phyloP scores from a whole-genome alignment of 2,329 filamentous ascomycete species.

The Arachnopeziza araneosa region DNA sequence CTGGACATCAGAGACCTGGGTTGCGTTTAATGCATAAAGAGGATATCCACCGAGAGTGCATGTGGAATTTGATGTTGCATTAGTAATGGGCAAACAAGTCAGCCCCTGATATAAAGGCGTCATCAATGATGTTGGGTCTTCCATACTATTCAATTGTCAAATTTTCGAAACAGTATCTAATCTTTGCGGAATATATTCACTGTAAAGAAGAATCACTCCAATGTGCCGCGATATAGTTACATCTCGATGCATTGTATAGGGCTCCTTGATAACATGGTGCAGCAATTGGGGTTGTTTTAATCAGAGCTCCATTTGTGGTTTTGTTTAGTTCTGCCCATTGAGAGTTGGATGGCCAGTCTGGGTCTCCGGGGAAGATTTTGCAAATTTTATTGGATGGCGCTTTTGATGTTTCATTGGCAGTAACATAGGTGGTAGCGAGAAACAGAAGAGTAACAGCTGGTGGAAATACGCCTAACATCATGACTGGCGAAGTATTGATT shows the following conservation, averaged over 20 bases:
- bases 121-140: constrained; percentile 34
- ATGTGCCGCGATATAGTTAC: constrained; percentile 27
- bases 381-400: constrained; percentile 27
- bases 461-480: neutral
- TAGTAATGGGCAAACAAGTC: constrained; percentile 47
- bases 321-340: constrained; percentile 43
- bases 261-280: constrained; percentile 39
- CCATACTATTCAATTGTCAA: neutral
- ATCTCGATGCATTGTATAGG: constrained; percentile 30
- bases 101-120: constrained; percentile 34
- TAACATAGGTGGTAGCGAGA: neutral
- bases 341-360: constrained; percentile 42
- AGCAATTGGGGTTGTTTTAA: constrained; percentile 39
- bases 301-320: constrained; percentile 38
- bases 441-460: neutral
- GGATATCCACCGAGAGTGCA: constrained; percentile 38
- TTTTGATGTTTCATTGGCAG: neutral
- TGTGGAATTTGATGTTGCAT: constrained; percentile 35
- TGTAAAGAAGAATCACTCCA: constrained; percentile 29
- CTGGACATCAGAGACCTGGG: constrained; percentile 20
- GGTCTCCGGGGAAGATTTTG: constrained; percentile 42
- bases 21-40: constrained; percentile 35
- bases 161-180: neutral
- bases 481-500: neutral
- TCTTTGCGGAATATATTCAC: neutral